Conservation (phyloP, 768 basidiomycete species). For the Pholiota conissans region DNA sequence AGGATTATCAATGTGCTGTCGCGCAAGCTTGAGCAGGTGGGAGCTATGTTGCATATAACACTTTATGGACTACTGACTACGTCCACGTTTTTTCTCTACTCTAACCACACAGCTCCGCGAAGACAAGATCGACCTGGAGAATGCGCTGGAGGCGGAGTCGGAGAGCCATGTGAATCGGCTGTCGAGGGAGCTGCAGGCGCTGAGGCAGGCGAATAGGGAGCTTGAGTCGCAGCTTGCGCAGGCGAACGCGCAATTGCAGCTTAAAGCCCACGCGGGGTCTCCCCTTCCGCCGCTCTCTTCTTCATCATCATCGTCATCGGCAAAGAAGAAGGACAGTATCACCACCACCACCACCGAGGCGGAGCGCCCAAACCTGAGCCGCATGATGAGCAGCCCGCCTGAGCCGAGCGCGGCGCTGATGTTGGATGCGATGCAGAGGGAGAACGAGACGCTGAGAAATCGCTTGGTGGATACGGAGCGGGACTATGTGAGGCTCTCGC, state of each 20-base stretch:
- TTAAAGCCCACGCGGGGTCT: background rate
- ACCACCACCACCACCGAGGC: no score
- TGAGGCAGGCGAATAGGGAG: constrained; percentile 60
- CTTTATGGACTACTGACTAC: no score
- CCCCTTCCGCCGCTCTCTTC: background rate
- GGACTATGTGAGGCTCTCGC: constrained; percentile 70
- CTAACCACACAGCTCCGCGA: constrained; percentile 58
- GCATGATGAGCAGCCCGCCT: constrained; percentile 17
- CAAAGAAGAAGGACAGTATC: no score
- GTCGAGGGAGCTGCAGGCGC: constrained; percentile 64
- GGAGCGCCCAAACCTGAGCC: background rate
- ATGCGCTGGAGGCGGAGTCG: constrained; percentile 81
- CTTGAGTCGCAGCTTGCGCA: constrained; percentile 28
- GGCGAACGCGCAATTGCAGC: constrained; percentile 6
- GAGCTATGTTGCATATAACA: no score
- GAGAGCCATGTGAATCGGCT: constrained; percentile 82
- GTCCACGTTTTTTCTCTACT: no score
- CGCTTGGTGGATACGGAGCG: constrained; percentile 73
- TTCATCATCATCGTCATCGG: no score
- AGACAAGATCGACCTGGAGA: constrained; percentile 84
- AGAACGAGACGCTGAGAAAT: constrained; percentile 74
- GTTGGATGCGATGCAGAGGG: constrained; percentile 73
- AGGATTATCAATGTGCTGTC: constrained; percentile 83
- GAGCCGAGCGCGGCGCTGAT: constrained; percentile 56
- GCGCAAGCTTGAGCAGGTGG: constrained; percentile 80